Conservation (phyloP, 2,329 filamentous ascomycete genomes). For the Aspergillus sp. region DNA sequence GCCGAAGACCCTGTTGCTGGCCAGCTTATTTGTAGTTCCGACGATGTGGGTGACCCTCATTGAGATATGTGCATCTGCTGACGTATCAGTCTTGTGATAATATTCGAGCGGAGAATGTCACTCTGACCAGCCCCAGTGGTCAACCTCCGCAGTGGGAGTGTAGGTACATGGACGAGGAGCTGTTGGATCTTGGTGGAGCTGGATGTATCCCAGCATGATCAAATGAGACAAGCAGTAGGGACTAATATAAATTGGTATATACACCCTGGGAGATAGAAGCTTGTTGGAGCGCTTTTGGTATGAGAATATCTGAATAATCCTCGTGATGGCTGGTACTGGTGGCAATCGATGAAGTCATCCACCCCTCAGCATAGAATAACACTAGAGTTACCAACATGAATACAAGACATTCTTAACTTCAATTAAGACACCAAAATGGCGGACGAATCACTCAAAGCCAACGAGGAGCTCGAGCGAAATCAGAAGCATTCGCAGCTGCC, state of each 20-base stretch:
- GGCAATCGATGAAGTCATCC: neutral
- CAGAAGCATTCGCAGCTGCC: neutral
- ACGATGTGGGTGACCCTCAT: neutral
- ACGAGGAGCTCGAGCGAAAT: fast-evolving
- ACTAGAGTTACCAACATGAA: no score
- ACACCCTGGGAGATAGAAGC: no score
- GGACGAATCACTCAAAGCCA: neutral
- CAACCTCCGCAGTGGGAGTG: neutral
- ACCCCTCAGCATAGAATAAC: neutral
- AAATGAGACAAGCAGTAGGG: no score
- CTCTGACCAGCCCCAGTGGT: neutral
- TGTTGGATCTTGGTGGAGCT: neutral
- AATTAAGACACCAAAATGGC: neutral
- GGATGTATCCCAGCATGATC: neutral
- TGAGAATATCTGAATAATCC: no score
- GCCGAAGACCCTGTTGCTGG: neutral
- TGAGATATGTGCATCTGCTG: neutral
- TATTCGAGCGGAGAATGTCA: slow-evolving; percentile 2
- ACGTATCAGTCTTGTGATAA: neutral
- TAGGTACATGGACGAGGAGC: neutral
- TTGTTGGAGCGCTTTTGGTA: no score
- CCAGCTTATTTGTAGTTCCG: neutral
- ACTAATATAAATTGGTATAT: no score
- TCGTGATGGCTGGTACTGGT: neutral
- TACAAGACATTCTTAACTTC: neutral